Evolutionary conservation across 768 basidiomycete species (phyloP), one percentile per base, ranked within the genome.

Genomic region (Trametes cinnabarina): DNA sequence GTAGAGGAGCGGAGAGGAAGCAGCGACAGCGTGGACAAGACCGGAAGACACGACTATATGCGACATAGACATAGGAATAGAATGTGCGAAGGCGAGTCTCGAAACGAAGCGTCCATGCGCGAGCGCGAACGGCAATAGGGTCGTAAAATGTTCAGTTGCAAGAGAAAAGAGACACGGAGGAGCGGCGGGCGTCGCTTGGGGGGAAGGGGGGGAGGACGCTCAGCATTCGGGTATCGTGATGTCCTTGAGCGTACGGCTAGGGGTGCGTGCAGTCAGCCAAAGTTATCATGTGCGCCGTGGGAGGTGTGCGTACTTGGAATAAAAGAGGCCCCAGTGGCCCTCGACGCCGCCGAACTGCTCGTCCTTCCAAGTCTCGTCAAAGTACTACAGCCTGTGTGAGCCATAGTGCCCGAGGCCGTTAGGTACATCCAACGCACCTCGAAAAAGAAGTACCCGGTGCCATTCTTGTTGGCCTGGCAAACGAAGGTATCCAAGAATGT

Each of bases 381-480:
- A 84, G 68, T 77, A 85, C 80, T 91, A 70, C 53, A 73, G 72
- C 17, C 32, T 49, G 22, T 62, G 53, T 47, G 25, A 50, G 22
- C 25, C 19, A n/a, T 12, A 25, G 59, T n/a, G 30, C 3, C 40
- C 60, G 42, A 63, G 50, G 19, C 20, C 15, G 23, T 48, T 19
- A 22, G 53, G 39, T 3, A 58, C 35, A 20, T 10, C n/a, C 47
- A 34, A 72, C 78, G 14, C 44, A 83, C 82, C 78, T 90, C 90
- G 58, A 93, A 92, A 77, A 83, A 95, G 81, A 94, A 97, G 74
- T 96, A 96, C 15, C 82, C 77, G 0, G 90, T 94, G 12, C 82
- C 82, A 60, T 94, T 94, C 17, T 70, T 60, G 69, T 94, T 97
- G 0, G 95, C 90, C 68, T 84, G 80, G 67, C 96, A 99, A 8